phyloP scores from a whole-genome alignment of 768 basidiomycete species.

The Coprinopsis cinerea region DNA sequence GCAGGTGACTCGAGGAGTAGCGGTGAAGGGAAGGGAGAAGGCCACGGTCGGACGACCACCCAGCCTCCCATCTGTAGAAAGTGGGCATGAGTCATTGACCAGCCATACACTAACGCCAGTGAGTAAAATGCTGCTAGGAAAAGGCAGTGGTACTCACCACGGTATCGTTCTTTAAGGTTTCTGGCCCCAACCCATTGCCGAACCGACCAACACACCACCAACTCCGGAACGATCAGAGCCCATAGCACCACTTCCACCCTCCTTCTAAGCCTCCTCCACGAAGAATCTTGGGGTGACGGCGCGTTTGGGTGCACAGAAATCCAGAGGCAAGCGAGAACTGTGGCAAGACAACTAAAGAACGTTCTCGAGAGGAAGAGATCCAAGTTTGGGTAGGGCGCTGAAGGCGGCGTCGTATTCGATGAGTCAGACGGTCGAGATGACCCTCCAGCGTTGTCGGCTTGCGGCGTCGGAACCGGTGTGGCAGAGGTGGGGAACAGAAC shows the following conservation, averaged over 20 bases:
- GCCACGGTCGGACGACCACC: slow-evolving; percentile 1
- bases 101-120: slow-evolving; percentile 4
- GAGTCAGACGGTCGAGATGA: too few relatives aligned
- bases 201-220: slow-evolving; percentile 9
- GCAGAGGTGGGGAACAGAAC: background rate
- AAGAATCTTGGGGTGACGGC: slow-evolving; percentile 4
- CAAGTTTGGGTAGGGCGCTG: background rate
- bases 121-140: background rate
- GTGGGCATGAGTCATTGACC: slow-evolving; percentile 6
- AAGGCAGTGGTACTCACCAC: slow-evolving; percentile 2
- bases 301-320: slow-evolving; percentile 8
- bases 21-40: background rate
- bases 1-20: background rate
- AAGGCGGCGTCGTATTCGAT: too few relatives aligned
- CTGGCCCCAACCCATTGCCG: slow-evolving; percentile 10
- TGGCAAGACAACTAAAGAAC: background rate
- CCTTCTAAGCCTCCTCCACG: slow-evolving; percentile 7
- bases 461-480: background rate
- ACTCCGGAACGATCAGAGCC: slow-evolving; percentile 8
- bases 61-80: slow-evolving; percentile 10
- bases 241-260: slow-evolving; percentile 7
- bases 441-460: background rate
- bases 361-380: slow-evolving; percentile 1
- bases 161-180: slow-evolving; percentile 2
- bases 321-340: slow-evolving; percentile 1